These are phyloP conservation scores for Debaryomyces singareniensis DNA, from an alignment of 1,139 yeast genomes.

Conservation along the genomic window DNA sequence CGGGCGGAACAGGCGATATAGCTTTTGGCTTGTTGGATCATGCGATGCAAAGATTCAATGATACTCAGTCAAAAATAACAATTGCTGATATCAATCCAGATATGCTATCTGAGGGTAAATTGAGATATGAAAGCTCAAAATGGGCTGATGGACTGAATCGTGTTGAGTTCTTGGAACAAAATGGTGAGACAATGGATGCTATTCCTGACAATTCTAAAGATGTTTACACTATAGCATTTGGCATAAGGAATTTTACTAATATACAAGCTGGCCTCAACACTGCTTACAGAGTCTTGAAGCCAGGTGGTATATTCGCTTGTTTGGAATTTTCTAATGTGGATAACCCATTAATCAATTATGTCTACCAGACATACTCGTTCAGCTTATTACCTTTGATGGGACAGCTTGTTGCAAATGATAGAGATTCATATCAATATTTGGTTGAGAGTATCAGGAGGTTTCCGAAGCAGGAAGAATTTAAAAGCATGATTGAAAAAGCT, in stretches of 20 bases:
- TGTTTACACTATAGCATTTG: constrained; percentile 93
- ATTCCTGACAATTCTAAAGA: constrained; percentile 88
- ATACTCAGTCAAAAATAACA: constrained; percentile 73
- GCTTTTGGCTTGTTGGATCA: constrained; percentile 93
- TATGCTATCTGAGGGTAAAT: constrained; percentile 89
- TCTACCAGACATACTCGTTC: constrained; percentile 85
- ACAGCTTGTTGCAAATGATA: constrained; percentile 87
- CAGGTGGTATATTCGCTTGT: constrained; percentile 99
- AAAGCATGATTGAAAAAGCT: constrained; percentile 86
- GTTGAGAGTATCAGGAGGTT: constrained; percentile 90
- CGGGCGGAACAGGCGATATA: constrained; percentile 98
- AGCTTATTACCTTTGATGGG: constrained; percentile 91
- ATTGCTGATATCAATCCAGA: constrained; percentile 94
- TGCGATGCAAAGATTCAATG: constrained; percentile 75
- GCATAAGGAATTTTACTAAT: constrained; percentile 93
- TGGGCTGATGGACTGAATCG: constrained; percentile 54
- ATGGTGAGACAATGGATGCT: constrained; percentile 83
- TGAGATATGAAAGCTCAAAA: constrained; percentile 52
- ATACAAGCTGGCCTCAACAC: constrained; percentile 90
- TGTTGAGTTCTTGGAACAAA: constrained; percentile 78
- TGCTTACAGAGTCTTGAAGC: constrained; percentile 90
- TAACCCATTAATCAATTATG: constrained; percentile 64
- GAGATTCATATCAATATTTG: constrained; percentile 91
- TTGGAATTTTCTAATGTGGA: constrained; percentile 91
- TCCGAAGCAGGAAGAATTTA: constrained; percentile 89